These are phyloP conservation scores for Hypoxylon sp. DNA, from an alignment of 2,329 filamentous ascomycete genomes.

Conservation along the genomic window DNA sequence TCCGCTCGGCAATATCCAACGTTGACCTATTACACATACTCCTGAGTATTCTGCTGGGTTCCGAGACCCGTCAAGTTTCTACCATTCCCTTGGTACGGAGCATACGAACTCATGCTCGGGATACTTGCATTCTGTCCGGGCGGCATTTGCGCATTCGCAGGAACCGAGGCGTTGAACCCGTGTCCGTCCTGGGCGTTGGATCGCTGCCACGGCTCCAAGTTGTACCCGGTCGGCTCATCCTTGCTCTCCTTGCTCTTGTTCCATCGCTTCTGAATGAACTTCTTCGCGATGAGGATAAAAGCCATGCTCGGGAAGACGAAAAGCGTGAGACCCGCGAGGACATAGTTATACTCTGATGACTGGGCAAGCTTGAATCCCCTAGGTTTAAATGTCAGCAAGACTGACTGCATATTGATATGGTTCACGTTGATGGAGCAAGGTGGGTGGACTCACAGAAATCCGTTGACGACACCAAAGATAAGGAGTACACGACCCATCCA, in stretches of 20 bases:
- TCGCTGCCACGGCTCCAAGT: constrained; percentile 41
- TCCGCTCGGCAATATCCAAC: no score
- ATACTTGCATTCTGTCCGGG: constrained; percentile 24
- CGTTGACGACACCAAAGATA: constrained; percentile 63
- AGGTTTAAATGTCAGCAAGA: constrained; percentile 2
- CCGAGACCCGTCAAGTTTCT: constrained; percentile 13
- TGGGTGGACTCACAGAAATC: constrained; percentile 58
- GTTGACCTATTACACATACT: constrained; percentile 26
- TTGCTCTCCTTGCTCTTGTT: constrained; percentile 45
- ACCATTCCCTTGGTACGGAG: constrained; percentile 19
- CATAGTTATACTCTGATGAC: constrained; percentile 56
- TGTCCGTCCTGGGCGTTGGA: constrained; percentile 6
- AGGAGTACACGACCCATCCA: constrained; percentile 66
- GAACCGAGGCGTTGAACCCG: constrained; percentile 2
- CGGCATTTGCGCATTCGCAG: constrained; percentile 16
- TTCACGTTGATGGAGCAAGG: no score
- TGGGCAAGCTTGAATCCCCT: constrained; percentile 67
- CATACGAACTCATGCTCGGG: constrained; percentile 21
- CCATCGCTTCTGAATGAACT: constrained; percentile 45
- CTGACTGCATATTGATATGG: background rate
- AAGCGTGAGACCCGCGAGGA: constrained; percentile 59
- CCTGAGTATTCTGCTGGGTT: constrained; percentile 22
- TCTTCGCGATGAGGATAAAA: constrained; percentile 49
- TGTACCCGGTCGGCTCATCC: constrained; percentile 38
- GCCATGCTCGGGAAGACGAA: constrained; percentile 53